A percentile compares a stretch with the other conserved stretches of the same genome.
Evolutionary conservation across 345 rosid genomes (phyloP).

Genomic region (Pugionium cornutum): DNA sequence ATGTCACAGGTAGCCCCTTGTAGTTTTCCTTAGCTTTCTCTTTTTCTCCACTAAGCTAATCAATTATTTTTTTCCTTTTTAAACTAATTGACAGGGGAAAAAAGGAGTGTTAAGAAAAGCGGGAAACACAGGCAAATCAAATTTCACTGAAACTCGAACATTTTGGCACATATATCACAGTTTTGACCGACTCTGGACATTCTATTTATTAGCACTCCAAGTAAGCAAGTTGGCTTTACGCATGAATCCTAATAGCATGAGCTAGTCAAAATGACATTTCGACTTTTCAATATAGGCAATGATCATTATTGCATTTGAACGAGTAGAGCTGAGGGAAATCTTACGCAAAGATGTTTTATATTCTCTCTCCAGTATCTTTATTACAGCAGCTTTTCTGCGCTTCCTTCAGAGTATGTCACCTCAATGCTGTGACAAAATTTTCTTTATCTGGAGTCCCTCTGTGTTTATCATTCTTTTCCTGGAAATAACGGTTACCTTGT

Average conservation of each 20-base stretch:
- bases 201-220: constrained; percentile 85
- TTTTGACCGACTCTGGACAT: constrained; percentile 94
- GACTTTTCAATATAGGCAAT: constrained; percentile 59
- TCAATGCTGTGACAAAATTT: constrained; percentile 7
- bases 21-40: constrained; percentile 29
- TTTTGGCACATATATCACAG: constrained; percentile 97
- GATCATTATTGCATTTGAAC: constrained; percentile 80
- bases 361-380: constrained; percentile 79
- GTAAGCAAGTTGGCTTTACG: constrained; percentile 42
- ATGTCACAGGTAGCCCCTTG: constrained; percentile 44
- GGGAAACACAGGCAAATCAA: constrained; percentile 84
- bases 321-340: constrained; percentile 56
- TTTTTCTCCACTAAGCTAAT: constrained; percentile 21
- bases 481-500: constrained; percentile 29
- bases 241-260: constrained; percentile 9
- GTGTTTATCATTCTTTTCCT: constrained; percentile 15
- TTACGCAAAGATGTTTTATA: constrained; percentile 64
- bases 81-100: constrained; percentile 53
- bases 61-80: constrained; percentile 13
- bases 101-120: constrained; percentile 48
- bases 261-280: constrained; percentile 13
- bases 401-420: constrained; percentile 70
- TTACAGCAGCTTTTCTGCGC: constrained; percentile 93
- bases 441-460: constrained; percentile 12
- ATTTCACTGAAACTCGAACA: constrained; percentile 86